Evolutionary conservation across 164 flowering plant genomes (phyloP).

Genomic region (Tetracentron sinense): DNA sequence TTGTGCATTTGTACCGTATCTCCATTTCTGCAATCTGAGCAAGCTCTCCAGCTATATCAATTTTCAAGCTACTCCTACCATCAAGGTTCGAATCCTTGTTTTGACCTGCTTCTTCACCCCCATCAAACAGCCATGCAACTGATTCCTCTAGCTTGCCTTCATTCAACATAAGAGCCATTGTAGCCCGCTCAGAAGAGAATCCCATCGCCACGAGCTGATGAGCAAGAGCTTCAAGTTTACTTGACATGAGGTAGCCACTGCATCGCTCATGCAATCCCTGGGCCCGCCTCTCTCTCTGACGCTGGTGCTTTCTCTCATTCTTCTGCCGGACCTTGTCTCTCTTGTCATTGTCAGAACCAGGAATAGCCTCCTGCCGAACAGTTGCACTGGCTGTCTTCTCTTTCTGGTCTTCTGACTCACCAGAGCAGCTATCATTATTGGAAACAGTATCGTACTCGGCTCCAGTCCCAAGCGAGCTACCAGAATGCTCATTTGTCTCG

Average conservation of each 20-base stretch:
- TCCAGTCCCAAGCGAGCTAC: slow-evolving; percentile 52
- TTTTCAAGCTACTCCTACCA: slow-evolving; percentile 63
- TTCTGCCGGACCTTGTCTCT: slow-evolving; percentile 89
- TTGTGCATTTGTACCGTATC: slow-evolving; percentile 50
- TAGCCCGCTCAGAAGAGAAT: slow-evolving; percentile 75
- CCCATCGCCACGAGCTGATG: slow-evolving; percentile 95
- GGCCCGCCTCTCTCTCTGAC: slow-evolving; percentile 90
- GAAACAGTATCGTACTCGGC: slow-evolving; percentile 81
- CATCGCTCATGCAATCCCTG: slow-evolving; percentile 88
- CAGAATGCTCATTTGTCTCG: slow-evolving; percentile 65
- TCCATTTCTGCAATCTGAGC: slow-evolving; percentile 76
- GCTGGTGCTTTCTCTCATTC: slow-evolving; percentile 95
- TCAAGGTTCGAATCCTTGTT: slow-evolving; percentile 31
- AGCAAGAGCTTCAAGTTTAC: slow-evolving; percentile 78
- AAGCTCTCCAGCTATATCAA: slow-evolving; percentile 86
- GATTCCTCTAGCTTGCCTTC: slow-evolving; percentile 88
- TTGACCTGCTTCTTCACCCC: slow-evolving; percentile 47
- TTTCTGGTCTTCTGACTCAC: slow-evolving; percentile 91
- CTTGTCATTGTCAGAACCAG: slow-evolving; percentile 83
- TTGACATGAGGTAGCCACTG: slow-evolving; percentile 81
- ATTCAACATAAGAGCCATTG: slow-evolving; percentile 84
- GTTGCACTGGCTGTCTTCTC: slow-evolving; percentile 46
- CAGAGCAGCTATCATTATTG: slow-evolving; percentile 87
- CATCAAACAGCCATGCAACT: slow-evolving; percentile 85
- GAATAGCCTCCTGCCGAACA: slow-evolving; percentile 45